Percentiles rank a stretch among this genome's conserved stretches.
phyloP scores from a whole-genome alignment of 768 basidiomycete genomes.

The Lyophyllum decastes region DNA sequence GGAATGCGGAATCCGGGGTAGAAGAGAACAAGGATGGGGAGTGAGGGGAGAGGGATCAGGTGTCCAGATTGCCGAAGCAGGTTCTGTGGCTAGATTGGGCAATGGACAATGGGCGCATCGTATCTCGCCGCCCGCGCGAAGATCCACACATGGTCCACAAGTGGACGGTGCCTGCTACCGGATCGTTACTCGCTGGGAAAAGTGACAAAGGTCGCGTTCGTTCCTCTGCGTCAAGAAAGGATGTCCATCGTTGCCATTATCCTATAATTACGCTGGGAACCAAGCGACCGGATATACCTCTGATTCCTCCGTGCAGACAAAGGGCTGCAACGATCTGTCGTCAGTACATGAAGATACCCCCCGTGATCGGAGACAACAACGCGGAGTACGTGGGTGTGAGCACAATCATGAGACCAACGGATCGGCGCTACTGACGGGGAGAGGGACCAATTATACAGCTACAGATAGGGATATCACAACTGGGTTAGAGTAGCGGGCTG shows the following conservation, averaged over 20 bases:
- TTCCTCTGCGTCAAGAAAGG: not conserved
- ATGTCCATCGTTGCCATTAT: not conserved
- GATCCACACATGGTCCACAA: not conserved
- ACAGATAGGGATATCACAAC: too few relatives aligned
- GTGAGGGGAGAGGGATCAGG: not conserved
- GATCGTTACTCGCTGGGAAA: not conserved
- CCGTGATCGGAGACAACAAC: too few relatives aligned
- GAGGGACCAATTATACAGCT: too few relatives aligned
- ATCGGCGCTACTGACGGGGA: too few relatives aligned
- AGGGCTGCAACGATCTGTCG: not conserved
- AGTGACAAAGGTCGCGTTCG: not conserved
- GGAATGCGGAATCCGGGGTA: not conserved
- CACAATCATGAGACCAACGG: too few relatives aligned
- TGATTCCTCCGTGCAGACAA: too few relatives aligned
- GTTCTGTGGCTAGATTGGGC: not conserved
- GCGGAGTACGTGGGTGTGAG: too few relatives aligned
- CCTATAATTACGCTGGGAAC: not conserved
- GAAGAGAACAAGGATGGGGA: not conserved
- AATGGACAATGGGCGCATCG: not conserved
- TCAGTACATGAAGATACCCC: too few relatives aligned
- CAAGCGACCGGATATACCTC: not conserved
- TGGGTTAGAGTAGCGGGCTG: too few relatives aligned
- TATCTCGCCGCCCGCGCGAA: not conserved
- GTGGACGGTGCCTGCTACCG: not conserved
- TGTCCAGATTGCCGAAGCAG: not conserved